Evolutionary conservation across 352 stramenopile genomes (phyloP), one percentile per base, ranked within the genome.

Genomic region (Halophytophthora polymorphica): DNA sequence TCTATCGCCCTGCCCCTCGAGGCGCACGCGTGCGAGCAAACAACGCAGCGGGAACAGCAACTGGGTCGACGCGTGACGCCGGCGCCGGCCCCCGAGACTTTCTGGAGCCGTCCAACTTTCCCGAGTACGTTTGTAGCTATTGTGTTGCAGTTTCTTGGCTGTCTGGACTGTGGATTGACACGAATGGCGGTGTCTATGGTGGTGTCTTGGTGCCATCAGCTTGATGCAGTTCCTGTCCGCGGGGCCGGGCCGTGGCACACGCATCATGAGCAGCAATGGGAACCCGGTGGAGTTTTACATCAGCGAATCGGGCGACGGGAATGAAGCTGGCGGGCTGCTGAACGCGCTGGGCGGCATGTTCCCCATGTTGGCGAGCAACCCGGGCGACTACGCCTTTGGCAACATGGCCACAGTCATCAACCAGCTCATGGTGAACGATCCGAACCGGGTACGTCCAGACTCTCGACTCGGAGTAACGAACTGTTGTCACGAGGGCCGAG

Each of bases 381-480:
- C 79, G 8, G 82, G 84, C 1, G 84, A 95, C 61, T 95, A 95
- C 40, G 84, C 82, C 3, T 88, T 95, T 52, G 84, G 84, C 25
- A 92, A 87, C 43, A 81, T 93, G 55, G 75, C 83, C 14, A 90
- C 67, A 40, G 68, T 95, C 21, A 93, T 95, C 47, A 93, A 93
- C 54, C 84, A 95, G 51, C 73, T 95, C 17, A 95, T 95, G 84
- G 82, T 92, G 46, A 92, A 93, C 59, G 84, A 95, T 29, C 68
- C 82, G 7, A 95, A 92, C 53, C 69, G 84, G 58, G 84, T 93
- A 77, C 56, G 73, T 61, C 3, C 11, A 15, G 4, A 7, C 2
- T 29, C 17, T 19, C 2, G 8, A 5, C 33, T n/a, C 13, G 2
- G 11, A 17, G 2, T 6, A 17, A 14, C 13, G 33, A 17, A 17